A percentile compares a stretch with the other conserved stretches of the same genome.
Evolutionary conservation across 805 yeast genomes (phyloP).

Genomic region (Candida oleophila): DNA sequence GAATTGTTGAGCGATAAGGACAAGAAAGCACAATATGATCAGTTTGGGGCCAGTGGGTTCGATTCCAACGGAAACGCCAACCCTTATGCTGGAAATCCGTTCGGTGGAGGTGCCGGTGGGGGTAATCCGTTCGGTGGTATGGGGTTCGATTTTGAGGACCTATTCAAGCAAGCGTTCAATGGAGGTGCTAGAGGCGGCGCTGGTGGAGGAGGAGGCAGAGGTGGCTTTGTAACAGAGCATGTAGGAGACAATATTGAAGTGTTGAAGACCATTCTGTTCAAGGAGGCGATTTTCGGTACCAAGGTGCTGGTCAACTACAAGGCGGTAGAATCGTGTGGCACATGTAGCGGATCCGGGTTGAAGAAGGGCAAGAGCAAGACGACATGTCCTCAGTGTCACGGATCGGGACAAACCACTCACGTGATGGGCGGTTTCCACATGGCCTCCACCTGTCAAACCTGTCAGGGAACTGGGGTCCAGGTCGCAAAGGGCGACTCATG

Average conservation of each 20-base stretch:
- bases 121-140: slow-evolving; percentile 58
- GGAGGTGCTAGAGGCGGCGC: slow-evolving; percentile 38
- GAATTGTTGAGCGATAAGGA: slow-evolving; percentile 84
- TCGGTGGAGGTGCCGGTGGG: slow-evolving; percentile 43
- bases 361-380: slow-evolving; percentile 70
- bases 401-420: slow-evolving; percentile 89
- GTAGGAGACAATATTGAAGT: slow-evolving; percentile 90
- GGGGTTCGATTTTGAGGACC: slow-evolving; percentile 47
- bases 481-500: slow-evolving; percentile 72
- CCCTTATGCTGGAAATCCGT: slow-evolving; percentile 39
- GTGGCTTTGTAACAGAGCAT: slow-evolving; percentile 66
- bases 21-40: slow-evolving; percentile 87
- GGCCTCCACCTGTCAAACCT: slow-evolving; percentile 86
- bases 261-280: slow-evolving; percentile 68
- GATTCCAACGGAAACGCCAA: slow-evolving; percentile 56
- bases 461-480: slow-evolving; percentile 86
- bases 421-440: slow-evolving; percentile 92
- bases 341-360: slow-evolving; percentile 86
- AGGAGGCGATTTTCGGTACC: slow-evolving; percentile 84
- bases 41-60: slow-evolving; percentile 85
- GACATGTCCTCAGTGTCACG: slow-evolving; percentile 86
- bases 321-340: slow-evolving; percentile 70
- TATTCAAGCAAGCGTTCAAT: slow-evolving; percentile 51
- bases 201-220: slow-evolving; percentile 35
- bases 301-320: slow-evolving; percentile 65